Evolutionary conservation across 169 alveolate genomes (phyloP), one percentile per base, ranked within the genome.

Genomic region (Babesia bigemina): DNA sequence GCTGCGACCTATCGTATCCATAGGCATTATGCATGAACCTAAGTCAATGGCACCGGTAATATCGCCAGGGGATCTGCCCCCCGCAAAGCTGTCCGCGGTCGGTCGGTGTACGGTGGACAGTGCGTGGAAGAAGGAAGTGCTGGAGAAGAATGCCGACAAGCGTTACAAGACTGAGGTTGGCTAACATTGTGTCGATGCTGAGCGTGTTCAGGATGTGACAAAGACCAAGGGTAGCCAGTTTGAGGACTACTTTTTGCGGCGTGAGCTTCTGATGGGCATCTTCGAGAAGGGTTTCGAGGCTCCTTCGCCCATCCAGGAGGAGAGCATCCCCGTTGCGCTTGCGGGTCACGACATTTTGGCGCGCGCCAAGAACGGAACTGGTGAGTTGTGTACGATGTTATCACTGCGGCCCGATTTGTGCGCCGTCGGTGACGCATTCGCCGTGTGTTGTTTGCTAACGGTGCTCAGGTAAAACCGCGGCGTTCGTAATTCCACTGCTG

Each of bases 311-410:
- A 96, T 98, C 60, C 98, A 98, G 90, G 99, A 98, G 78, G 99
- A 97, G 85, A 92, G 98, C 57, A 96, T 98, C 29, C 99, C 99
- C 12, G 95, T 95, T 22, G 99, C 99, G 19, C 90, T 98, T 59
- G 96, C 98, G 33, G 98, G 98, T 81, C 95, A 94, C 61, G 94
- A 95, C 85, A 94, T 98, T 66, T 92, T 98, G 26, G 99, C 99
- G 19, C 95, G 99, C 67, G 99, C 99, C 16, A 98, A 98, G 85
- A 97, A 97, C 53, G 99, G 99, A 16, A 98, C 99, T 47, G 99
- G 99, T 26, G 19, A 13, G 73, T 58, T 58, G n/a, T 13, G 14
- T 45, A 21, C 28, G 53, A 33, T 16, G 4, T 2, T 2, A 1
- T 4, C 6, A 2, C 6, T 28, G 42, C 12, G 1, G 63, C 4